Base-by-base conservation (phyloP, 164 flowering plant species). In the Saururus chinensis region DNA sequence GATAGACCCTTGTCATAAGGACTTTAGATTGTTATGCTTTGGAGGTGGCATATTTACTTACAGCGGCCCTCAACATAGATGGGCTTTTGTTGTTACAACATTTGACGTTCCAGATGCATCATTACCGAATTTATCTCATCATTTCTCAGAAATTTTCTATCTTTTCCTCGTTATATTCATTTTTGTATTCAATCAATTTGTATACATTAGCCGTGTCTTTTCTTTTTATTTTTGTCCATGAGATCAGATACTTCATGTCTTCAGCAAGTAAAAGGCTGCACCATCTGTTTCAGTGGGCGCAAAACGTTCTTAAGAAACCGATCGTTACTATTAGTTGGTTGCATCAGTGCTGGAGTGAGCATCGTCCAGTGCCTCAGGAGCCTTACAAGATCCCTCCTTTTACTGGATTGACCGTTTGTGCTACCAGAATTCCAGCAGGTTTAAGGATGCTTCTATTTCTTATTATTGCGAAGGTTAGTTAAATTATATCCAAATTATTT, bases 321-420 rank as follows among this genome's bases (percentile, higher is more conserved):
- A 70, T 87, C 69, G 92, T 93, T 57, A 78, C 91, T 35, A 63
- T 73, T 45, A 66, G 66, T 64, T 93, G 99, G 99, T 70, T 93
- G 67, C 49, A 76, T 62, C 92, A 88, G 58, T 93, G 99, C 75
- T 87, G 97, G 95, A 82, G 60, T 65, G 97, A 90, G 79, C 99
- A 93, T 62, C 97, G 96, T 57, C 71, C 84, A 70, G 97, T 90
- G 60, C 91, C 99, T 64, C 91, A 87, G 45, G 95, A 87, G 65
- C 69, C 88, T 53, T 83, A 75, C 71, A 76, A 73, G 69, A 84
- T 90, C 76, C 95, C 74, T 75, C 96, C 99, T 48, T 93, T 93
- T 68, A 73, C 76, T 75, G 99, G 97, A 51, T 77, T 93, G 76
- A 82, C 76, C 53, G 85, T 93, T 51, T 85, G 86, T 66, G 84